A percentile compares a stretch with the other conserved stretches of the same genome.
These are phyloP conservation scores for Ormosia emarginata DNA, from an alignment of 306 rosid genomes.

Conservation along the genomic window DNA sequence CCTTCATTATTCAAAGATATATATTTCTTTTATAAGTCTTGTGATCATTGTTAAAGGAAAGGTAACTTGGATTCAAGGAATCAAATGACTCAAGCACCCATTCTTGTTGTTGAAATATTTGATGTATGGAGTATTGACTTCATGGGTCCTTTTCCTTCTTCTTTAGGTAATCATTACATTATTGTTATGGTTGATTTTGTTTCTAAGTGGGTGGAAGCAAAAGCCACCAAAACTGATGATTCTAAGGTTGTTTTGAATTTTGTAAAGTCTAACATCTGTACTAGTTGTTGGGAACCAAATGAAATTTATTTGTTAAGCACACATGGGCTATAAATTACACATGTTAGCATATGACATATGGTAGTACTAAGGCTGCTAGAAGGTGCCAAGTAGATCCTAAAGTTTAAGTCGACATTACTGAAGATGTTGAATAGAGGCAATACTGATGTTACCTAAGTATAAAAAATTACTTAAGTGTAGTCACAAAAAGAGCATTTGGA, in stretches of 20 bases:
- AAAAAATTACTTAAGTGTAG: too few species aligned
- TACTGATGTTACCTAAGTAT: too few species aligned
- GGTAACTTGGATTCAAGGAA: not conserved
- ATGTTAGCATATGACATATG: too few species aligned
- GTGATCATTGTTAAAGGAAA: not conserved
- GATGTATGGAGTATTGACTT: not conserved
- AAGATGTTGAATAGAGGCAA: too few species aligned
- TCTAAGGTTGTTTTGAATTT: not conserved
- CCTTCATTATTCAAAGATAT: not conserved
- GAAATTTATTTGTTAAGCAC: too few species aligned
- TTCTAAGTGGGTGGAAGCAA: not conserved
- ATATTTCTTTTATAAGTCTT: not conserved
- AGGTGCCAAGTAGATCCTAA: too few species aligned
- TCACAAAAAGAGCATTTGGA: too few species aligned
- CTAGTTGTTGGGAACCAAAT: not conserved
- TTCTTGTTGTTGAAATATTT: not conserved
- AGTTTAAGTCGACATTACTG: too few species aligned
- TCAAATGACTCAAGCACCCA: not conserved
- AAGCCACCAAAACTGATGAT: not conserved
- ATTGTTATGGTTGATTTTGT: not conserved
- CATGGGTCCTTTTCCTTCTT: not conserved
- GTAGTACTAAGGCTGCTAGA: too few species aligned
- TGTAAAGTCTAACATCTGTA: not conserved
- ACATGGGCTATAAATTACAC: too few species aligned
- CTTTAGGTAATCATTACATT: not conserved